Conservation (phyloP, 768 basidiomycete genomes). For the Flagelloscypha sp. region DNA sequence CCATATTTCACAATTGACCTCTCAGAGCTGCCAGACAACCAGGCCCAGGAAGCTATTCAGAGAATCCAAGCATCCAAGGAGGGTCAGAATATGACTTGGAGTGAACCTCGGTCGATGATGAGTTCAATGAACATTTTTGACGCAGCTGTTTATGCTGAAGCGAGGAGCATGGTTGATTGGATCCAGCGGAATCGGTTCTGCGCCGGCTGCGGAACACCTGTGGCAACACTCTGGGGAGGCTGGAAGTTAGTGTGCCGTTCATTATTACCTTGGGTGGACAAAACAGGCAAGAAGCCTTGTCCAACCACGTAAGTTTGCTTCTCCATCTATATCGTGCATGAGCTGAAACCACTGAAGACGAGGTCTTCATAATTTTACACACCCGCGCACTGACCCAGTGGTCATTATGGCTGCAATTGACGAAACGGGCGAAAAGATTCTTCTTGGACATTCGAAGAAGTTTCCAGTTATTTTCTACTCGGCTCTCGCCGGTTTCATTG, state of each 20-base stretch:
- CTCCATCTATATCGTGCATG: neutral
- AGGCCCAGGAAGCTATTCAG: constrained; percentile 35
- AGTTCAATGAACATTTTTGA: constrained; percentile 51
- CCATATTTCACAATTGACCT: constrained; percentile 84
- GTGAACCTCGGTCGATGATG: constrained; percentile 55
- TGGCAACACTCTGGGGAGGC: constrained; percentile 87
- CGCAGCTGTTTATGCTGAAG: constrained; percentile 70
- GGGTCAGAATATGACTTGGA: constrained; percentile 43
- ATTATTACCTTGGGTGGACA: constrained; percentile 67
- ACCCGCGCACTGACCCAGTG: constrained; percentile 80
- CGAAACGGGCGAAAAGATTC: constrained; percentile 69
- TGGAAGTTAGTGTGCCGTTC: constrained; percentile 87
- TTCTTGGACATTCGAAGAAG: constrained; percentile 75
- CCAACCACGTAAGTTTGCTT: constrained; percentile 51
- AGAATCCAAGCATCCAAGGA: constrained; percentile 25
- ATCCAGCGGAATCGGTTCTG: constrained; percentile 93
- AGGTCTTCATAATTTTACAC: constrained; percentile 81
- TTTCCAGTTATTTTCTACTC: constrained; percentile 74
- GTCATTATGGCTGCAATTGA: constrained; percentile 88
- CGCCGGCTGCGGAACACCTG: constrained; percentile 72
- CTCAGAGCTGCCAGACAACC: constrained; percentile 29
- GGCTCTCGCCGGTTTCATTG: constrained; percentile 88
- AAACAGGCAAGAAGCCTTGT: constrained; percentile 56
- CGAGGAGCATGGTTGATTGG: constrained; percentile 86
- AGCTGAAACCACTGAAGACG: constrained; percentile 34